A percentile compares a stretch with the other conserved stretches of the same genome.
Evolutionary conservation across 2,329 filamentous ascomycete species (phyloP).

Genomic region (Penicillium verrucosum): DNA sequence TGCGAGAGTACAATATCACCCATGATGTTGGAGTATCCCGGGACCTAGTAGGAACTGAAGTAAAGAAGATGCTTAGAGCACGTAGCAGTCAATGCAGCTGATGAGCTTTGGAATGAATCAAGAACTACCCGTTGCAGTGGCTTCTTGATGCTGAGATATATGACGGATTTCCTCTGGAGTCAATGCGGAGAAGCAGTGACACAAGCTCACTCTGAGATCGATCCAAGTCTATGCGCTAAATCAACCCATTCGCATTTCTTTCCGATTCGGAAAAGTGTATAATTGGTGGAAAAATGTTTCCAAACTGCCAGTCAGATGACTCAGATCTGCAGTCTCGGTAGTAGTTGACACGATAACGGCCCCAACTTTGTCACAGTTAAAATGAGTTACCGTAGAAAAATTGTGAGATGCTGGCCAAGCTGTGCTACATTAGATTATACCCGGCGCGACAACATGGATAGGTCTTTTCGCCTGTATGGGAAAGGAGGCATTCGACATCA

Average conservation of each 20-base stretch:
- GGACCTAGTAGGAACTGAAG: too few relatives aligned
- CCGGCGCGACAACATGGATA: too few relatives aligned
- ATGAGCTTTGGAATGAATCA: not conserved
- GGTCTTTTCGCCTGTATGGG: too few relatives aligned
- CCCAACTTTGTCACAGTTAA: too few relatives aligned
- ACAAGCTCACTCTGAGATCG: not conserved
- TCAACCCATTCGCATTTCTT: not conserved
- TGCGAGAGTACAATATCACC: slow-evolving; percentile 12
- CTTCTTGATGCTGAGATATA: not conserved
- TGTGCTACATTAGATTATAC: too few relatives aligned
- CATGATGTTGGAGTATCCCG: not conserved
- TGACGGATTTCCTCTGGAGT: not conserved
- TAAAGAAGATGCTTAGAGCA: not conserved
- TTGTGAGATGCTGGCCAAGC: not conserved
- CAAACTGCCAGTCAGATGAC: not conserved
- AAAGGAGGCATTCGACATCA: too few relatives aligned
- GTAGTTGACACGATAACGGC: not conserved
- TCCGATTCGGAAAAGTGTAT: not conserved
- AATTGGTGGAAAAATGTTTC: not conserved
- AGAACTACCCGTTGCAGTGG: not conserved
- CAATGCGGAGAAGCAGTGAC: not conserved
- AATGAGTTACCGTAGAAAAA: not conserved
- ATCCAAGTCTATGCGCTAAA: not conserved
- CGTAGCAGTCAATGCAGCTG: not conserved
- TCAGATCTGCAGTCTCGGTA: not conserved